A percentile compares a stretch with the other conserved stretches of the same genome.
Evolutionary conservation across 1,284 basidiomycete genomes (phyloP).

Genomic region (Ganoderma leucocontextum): DNA sequence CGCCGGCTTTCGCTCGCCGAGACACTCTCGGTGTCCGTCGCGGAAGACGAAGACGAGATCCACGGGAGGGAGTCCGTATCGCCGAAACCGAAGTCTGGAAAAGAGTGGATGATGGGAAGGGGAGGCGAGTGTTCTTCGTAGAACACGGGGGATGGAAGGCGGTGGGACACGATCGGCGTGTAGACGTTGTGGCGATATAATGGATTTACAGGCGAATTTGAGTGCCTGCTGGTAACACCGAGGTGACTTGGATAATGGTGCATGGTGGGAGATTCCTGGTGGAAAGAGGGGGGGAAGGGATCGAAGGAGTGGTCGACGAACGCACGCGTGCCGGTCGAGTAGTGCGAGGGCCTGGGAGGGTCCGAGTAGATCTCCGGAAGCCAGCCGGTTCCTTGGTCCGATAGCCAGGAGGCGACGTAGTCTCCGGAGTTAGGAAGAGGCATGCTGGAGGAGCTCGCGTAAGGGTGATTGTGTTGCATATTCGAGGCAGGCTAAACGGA

Average conservation of each 20-base stretch:
- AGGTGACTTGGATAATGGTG: neutral
- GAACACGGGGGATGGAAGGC: neutral
- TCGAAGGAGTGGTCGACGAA: neutral
- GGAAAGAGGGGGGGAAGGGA: neutral
- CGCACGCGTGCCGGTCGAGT: neutral
- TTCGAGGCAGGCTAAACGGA: neutral
- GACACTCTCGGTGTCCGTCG: neutral
- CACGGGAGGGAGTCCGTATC: neutral
- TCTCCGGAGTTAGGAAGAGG: neutral
- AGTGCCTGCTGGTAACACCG: neutral
- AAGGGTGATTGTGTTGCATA: conserved; percentile 5
- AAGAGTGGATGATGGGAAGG: neutral
- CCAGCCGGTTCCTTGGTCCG: conserved; percentile 4
- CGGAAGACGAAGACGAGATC: neutral
- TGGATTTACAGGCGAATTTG: neutral
- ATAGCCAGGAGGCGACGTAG: neutral
- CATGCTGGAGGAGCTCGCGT: conserved; percentile 1
- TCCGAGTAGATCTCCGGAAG: neutral
- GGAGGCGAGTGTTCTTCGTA: conserved; percentile 1
- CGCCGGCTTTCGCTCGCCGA: conserved; percentile 5
- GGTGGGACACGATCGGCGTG: neutral
- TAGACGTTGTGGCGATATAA: neutral
- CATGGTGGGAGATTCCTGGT: neutral
- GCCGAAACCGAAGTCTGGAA: neutral
- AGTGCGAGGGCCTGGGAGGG: neutral